Conservation (phyloP, 805 yeast species). For the Metschnikowia lachancei region DNA sequence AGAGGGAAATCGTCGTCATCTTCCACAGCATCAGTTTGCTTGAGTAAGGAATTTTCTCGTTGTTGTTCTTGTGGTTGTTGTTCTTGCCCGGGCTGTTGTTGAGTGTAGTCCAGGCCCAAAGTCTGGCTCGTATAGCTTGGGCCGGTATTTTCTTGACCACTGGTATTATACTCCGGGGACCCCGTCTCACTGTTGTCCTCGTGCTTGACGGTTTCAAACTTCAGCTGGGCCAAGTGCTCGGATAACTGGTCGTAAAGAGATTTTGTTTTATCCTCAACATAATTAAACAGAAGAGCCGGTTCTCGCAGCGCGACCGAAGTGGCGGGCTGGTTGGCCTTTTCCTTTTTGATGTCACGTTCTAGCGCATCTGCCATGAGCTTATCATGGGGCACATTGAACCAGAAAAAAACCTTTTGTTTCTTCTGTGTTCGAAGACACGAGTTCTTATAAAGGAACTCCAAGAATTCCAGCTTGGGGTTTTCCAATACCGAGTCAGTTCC, state of each 20-base stretch:
- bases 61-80: neutral
- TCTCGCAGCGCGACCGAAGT: slow-evolving; percentile 73
- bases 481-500: slow-evolving; percentile 87
- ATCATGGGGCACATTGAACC: slow-evolving; percentile 96
- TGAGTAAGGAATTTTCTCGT: no score
- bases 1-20: slow-evolving; percentile 69
- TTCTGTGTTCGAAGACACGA: slow-evolving; percentile 90
- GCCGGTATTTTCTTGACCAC: neutral
- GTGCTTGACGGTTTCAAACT: slow-evolving; percentile 9
- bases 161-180: neutral
- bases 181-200: slow-evolving; percentile 13
- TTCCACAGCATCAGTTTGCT: slow-evolving; percentile 17
- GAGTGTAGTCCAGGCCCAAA: neutral
- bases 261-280: slow-evolving; percentile 44
- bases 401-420: slow-evolving; percentile 93
- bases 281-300: slow-evolving; percentile 76
- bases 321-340: slow-evolving; percentile 54
- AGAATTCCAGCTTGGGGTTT: slow-evolving; percentile 78
- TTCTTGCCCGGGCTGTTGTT: neutral
- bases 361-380: slow-evolving; percentile 88
- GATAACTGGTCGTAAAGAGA: slow-evolving; percentile 56
- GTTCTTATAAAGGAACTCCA: slow-evolving; percentile 80
- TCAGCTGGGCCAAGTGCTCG: slow-evolving; percentile 36
- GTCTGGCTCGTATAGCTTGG: slow-evolving; percentile 3
- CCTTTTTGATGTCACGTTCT: slow-evolving; percentile 87